These are phyloP conservation scores for Saprolegnia parasitica DNA, from an alignment of 352 stramenopile species.

Conservation along the genomic window DNA sequence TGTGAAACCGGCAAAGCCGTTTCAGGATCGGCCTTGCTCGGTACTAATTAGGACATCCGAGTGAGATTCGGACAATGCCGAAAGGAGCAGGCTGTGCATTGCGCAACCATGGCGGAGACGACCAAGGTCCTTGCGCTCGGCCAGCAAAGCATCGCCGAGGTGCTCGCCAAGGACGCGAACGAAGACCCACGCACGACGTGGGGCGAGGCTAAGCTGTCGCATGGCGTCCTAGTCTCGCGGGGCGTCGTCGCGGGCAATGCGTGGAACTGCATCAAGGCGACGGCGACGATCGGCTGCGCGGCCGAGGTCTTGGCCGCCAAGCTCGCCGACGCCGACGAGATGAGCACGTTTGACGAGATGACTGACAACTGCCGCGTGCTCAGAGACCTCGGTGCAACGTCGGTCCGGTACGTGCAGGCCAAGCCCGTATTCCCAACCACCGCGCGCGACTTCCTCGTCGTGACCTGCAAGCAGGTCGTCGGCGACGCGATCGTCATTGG, in stretches of 20 bases:
- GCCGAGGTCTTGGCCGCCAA: conserved; percentile 13
- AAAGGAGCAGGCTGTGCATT: not conserved
- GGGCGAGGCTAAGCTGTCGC: conserved; percentile 7
- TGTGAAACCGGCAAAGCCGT: too few relatives aligned
- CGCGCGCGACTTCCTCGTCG: conserved; percentile 22
- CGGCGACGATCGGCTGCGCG: not conserved
- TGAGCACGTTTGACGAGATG: conserved; percentile 27
- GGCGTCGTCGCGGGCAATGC: conserved; percentile 13
- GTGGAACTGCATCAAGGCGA: conserved; percentile 25
- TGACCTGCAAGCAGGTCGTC: not conserved
- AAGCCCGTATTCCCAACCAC: conserved; percentile 26
- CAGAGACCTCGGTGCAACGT: not conserved
- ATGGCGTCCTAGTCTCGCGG: conserved; percentile 19
- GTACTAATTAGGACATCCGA: too few relatives aligned
- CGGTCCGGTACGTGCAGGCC: conserved; percentile 20
- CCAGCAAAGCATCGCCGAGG: conserved; percentile 7
- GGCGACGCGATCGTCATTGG: conserved; percentile 13
- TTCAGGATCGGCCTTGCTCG: too few relatives aligned
- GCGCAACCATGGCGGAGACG: not conserved
- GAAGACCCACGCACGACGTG: not conserved
- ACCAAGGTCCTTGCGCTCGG: conserved; percentile 2
- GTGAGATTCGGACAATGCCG: too few relatives aligned
- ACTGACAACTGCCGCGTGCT: conserved; percentile 20
- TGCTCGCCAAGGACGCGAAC: conserved; percentile 10
- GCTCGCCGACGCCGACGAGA: not conserved